phyloP scores from a whole-genome alignment of 768 basidiomycete genomes.

The Coprinopsis sp. region DNA sequence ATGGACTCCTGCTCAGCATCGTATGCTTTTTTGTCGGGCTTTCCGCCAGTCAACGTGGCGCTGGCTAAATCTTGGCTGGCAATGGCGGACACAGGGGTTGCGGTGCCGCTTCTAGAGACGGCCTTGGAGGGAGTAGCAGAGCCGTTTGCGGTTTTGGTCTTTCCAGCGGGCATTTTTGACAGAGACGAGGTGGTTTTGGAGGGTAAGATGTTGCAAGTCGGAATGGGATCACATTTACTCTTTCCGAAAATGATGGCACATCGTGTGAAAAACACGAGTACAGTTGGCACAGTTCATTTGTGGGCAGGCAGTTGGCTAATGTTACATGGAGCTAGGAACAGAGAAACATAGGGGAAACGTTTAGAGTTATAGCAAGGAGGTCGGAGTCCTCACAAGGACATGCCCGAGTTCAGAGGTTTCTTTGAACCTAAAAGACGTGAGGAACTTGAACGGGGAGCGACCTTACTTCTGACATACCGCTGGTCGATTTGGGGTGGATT shows the following conservation, averaged over 20 bases:
- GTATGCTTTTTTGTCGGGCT: constrained; percentile 82
- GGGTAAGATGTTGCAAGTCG: constrained; percentile 9
- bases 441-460: too few relatives aligned
- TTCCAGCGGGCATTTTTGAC: constrained; percentile 43
- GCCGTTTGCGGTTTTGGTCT: constrained; percentile 50
- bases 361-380: too few relatives aligned
- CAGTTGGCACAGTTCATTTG: too few relatives aligned
- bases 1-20: constrained; percentile 82
- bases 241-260: constrained; percentile 20
- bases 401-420: too few relatives aligned
- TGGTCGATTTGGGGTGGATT: too few relatives aligned
- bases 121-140: constrained; percentile 38
- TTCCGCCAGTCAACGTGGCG: constrained; percentile 40
- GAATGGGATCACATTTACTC: constrained; percentile 9
- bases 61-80: constrained; percentile 37
- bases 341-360: too few relatives aligned
- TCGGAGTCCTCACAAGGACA: too few relatives aligned
- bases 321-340: constrained; percentile 2
- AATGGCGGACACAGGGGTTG: constrained; percentile 40
- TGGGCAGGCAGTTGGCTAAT: too few relatives aligned
- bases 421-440: too few relatives aligned
- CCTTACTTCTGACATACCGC: too few relatives aligned
- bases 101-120: constrained; percentile 42
- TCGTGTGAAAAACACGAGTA: constrained; percentile 18
- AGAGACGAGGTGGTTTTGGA: constrained; percentile 16